Percentiles rank a stretch among this genome's conserved stretches.
Conservation (phyloP, 352 stramenopile species). For the Phytophthora quininea region DNA sequence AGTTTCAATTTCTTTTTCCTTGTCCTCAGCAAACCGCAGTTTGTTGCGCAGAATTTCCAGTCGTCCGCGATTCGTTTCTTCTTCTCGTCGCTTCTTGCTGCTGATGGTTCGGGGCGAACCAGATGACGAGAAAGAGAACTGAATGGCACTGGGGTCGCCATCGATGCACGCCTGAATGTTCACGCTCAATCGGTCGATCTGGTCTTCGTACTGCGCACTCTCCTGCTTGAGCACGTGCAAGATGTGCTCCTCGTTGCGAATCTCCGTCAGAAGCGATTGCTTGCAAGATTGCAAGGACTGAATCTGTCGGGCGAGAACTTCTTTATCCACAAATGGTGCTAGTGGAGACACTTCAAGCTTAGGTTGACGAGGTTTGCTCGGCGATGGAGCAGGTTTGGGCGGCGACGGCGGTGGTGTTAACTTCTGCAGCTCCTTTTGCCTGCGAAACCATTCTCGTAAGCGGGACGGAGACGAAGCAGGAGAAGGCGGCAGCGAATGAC, state of each 20-base stretch:
- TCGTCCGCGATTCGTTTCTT: constrained; percentile 47
- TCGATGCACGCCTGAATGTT: constrained; percentile 55
- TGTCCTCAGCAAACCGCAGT: constrained; percentile 63
- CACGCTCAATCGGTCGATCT: constrained; percentile 62
- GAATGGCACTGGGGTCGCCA: constrained; percentile 21
- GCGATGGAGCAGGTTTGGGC: constrained; percentile 5
- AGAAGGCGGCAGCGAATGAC: constrained; percentile 27
- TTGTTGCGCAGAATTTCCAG: constrained; percentile 70
- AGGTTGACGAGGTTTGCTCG: constrained; percentile 8
- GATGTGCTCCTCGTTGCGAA: constrained; percentile 67
- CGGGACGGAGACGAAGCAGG: constrained; percentile 32
- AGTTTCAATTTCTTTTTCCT: constrained; percentile 74
- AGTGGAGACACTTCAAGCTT: constrained; percentile 25
- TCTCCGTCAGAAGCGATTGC: constrained; percentile 64
- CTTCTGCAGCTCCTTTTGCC: constrained; percentile 31
- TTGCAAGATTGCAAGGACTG: constrained; percentile 71
- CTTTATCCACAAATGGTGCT: constrained; percentile 39
- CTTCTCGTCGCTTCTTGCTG: constrained; percentile 43
- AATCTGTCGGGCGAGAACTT: constrained; percentile 55
- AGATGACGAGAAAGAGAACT: constrained; percentile 29
- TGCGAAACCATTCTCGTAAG: constrained; percentile 34
- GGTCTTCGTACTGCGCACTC: constrained; percentile 40
- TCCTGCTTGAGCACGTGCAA: constrained; percentile 67
- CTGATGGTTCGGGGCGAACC: constrained; percentile 22
- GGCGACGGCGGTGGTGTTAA: constrained; percentile 30